phyloP scores from a whole-genome alignment of 148 eudicot genomes.

The Silene uniflora region DNA sequence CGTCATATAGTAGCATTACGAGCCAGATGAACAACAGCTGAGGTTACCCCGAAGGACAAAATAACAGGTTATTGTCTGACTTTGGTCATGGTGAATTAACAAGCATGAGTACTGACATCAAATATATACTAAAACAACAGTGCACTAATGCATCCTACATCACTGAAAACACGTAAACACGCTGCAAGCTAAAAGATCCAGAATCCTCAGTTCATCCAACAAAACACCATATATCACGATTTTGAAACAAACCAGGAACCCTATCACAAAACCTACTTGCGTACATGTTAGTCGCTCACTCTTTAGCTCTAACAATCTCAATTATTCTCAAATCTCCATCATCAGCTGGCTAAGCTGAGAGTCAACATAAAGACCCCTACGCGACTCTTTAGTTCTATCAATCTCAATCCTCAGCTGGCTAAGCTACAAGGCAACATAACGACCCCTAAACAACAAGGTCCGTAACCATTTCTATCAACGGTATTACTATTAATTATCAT shows the following conservation, averaged over 20 bases:
- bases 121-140: not conserved
- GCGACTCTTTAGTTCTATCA: not conserved
- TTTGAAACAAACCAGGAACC: not conserved
- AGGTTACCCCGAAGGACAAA: not conserved
- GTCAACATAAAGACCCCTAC: not conserved
- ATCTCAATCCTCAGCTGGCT: not conserved
- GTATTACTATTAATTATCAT: not conserved
- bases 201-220: not conserved
- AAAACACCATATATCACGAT: not conserved
- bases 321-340: too few relatives aligned
- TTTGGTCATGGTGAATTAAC: not conserved
- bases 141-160: not conserved
- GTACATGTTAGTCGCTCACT: not conserved
- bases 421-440: not conserved
- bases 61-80: not conserved
- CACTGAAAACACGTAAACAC: not conserved
- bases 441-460: not conserved
- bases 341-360: not conserved
- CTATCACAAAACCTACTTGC: too few relatives aligned
- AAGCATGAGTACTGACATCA: not conserved
- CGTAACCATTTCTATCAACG: not conserved
- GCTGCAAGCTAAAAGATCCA: not conserved
- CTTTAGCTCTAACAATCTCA: not conserved
- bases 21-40: not conserved
- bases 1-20: slow-evolving; percentile 1